Base-by-base conservation (phyloP, 345 rosid genomes). In the Syzygium aqueum region DNA sequence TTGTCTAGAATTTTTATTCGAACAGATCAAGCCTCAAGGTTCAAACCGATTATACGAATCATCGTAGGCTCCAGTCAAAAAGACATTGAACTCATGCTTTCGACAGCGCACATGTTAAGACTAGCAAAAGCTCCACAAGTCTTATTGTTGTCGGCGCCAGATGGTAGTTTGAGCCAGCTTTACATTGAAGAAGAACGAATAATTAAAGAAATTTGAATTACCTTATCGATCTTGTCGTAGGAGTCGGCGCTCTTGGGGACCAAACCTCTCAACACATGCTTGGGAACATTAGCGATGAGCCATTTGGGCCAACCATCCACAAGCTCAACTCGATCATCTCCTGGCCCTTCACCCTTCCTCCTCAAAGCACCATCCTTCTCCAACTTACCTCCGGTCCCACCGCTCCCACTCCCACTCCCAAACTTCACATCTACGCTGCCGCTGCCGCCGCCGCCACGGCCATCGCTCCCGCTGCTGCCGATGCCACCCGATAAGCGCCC, bases 271-370 rank as follows among this genome's bases (percentile, higher is more conserved):
- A 93, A 90, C 88, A 86, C 93, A 85, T 90, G 89, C 86, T 23
- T 90, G 10, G 95, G 93, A 88, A 94, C 88, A 89, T 95, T 94
- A 87, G 90, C 94, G 80, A 86, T 65, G 9, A 95, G 93, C 96
- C 96, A 94, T 85, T 92, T 93, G 7, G 97, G 97, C 96, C 97
- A 93, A 11, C 96, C 97, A 88, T 90, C 88, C 23, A 90, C 91
- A 11, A 87, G 33, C 86, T 91, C 93, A 77, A 67, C 91, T 11
- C 67, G 90, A 46, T 56, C 90, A 85, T 43, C 86, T 51, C 59
- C 57, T 27, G 61, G 56, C 67, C 53, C 85, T 67, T 59, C 30
- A 77, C 78, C 77, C 15, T 61, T 28, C 51, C 54, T 51, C 84
- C 33, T 59, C 84, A 2, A 15, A 8, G 28, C 86, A 65, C 50